These are phyloP conservation scores for Oryza nivara DNA, from an alignment of 176 grass and related monocot genomes.

Conservation along the genomic window DNA sequence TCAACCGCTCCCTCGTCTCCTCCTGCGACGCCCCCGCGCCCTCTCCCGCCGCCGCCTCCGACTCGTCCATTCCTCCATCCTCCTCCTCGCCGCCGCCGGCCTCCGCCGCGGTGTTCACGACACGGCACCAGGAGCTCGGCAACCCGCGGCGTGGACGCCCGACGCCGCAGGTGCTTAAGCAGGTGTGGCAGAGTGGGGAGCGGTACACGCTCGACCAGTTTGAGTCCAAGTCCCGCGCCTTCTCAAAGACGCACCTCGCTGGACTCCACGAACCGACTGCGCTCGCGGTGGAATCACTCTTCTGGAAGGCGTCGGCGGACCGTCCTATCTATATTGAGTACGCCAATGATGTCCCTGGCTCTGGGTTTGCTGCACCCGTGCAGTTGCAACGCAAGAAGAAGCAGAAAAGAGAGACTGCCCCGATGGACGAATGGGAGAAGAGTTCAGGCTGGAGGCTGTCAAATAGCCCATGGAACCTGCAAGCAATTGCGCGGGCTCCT, in stretches of 20 bases:
- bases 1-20: constrained; percentile 73
- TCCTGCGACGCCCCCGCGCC: constrained; percentile 6
- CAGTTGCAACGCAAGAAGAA: constrained; percentile 32
- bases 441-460: constrained; percentile 70
- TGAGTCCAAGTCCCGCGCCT: constrained; percentile 82
- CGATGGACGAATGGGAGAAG: constrained; percentile 45
- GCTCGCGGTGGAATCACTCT: constrained; percentile 74
- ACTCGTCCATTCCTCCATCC: background rate
- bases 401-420: constrained; percentile 39
- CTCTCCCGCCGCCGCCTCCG: background rate
- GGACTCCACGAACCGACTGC: constrained; percentile 66
- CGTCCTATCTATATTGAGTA: constrained; percentile 92
- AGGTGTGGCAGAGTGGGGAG: constrained; percentile 98
- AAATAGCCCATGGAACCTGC: constrained; percentile 94
- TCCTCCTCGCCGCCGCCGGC: background rate
- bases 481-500: constrained; percentile 77
- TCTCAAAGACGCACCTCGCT: constrained; percentile 57
- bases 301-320: constrained; percentile 75
- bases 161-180: constrained; percentile 63
- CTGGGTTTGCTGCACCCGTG: constrained; percentile 63
- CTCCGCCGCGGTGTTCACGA: constrained; percentile 54
- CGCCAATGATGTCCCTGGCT: constrained; percentile 92
- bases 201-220: constrained; percentile 87
- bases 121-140: constrained; percentile 78
- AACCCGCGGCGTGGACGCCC: constrained; percentile 44